Evolutionary conservation across 768 basidiomycete genomes (phyloP).

Genomic region (Termitomyces sp.): DNA sequence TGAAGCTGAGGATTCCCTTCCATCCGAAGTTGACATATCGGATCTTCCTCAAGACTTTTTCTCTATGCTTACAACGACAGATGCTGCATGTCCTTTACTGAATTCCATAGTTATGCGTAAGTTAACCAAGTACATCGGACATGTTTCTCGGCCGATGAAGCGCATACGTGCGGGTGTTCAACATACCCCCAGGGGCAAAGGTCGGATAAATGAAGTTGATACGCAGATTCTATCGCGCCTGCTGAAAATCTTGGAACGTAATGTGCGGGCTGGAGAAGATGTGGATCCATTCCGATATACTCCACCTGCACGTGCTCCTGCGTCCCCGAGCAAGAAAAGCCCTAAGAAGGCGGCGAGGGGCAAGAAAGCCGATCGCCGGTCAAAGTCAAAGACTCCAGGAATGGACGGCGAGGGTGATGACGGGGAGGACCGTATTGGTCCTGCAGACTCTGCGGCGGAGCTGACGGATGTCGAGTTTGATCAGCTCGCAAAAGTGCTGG

Average conservation of each 20-base stretch:
- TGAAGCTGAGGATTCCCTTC: conserved; percentile 69
- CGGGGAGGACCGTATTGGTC: conserved; percentile 16
- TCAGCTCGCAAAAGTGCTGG: conserved; percentile 44
- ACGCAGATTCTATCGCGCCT: conserved; percentile 53
- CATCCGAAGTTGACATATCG: conserved; percentile 43
- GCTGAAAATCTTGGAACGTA: conserved; percentile 75
- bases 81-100: conserved; percentile 56
- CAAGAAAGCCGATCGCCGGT: conserved; percentile 32
- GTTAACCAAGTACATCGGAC: conserved; percentile 60
- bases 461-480: conserved; percentile 45
- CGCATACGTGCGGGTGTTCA: conserved; percentile 44
- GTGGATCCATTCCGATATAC: conserved; percentile 58
- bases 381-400: conserved; percentile 37
- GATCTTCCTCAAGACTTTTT: conserved; percentile 60
- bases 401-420: conserved; percentile 26
- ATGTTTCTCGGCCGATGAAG: conserved; percentile 63
- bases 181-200: conserved; percentile 45
- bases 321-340: conserved; percentile 47
- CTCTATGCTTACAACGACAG: conserved; percentile 47
- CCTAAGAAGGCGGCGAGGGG: conserved; percentile 34
- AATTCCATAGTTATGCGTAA: conserved; percentile 56
- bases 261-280: conserved; percentile 70
- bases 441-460: conserved; percentile 13
- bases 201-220: conserved; percentile 66
- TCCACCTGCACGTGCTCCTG: conserved; percentile 16